Conservation (phyloP, 1,284 basidiomycete genomes). For the Melampsora americana region DNA sequence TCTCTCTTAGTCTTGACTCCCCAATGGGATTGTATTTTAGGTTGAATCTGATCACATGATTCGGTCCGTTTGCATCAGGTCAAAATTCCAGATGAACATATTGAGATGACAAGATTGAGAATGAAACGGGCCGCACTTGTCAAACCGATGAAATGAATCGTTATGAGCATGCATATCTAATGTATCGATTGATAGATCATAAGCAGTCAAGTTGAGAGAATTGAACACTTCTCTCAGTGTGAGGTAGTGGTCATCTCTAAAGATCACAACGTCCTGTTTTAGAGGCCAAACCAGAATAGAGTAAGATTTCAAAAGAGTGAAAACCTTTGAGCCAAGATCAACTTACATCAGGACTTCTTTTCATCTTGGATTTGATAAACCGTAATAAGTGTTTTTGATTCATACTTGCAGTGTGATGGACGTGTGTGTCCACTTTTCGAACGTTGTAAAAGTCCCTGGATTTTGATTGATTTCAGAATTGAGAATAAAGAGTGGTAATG, state of each 20-base stretch:
- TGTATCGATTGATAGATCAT: slow-evolving; percentile 97
- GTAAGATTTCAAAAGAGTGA: not conserved
- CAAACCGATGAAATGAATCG: slow-evolving; percentile 94
- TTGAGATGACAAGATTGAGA: not conserved
- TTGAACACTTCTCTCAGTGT: slow-evolving; percentile 93
- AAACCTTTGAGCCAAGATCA: not conserved
- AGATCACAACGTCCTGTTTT: slow-evolving; percentile 87
- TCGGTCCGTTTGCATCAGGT: not conserved
- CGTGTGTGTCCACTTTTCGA: slow-evolving; percentile 94
- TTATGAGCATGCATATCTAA: slow-evolving; percentile 99
- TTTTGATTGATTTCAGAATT: not conserved
- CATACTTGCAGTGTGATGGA: slow-evolving; percentile 98
- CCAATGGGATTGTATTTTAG: slow-evolving; percentile 83
- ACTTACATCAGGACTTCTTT: slow-evolving; percentile 58
- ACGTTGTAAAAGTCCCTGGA: slow-evolving; percentile 95
- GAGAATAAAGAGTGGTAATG: not conserved
- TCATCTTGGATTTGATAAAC: slow-evolving; percentile 92
- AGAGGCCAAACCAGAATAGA: not conserved
- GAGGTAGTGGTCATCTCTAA: slow-evolving; percentile 82
- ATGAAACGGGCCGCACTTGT: slow-evolving; percentile 81
- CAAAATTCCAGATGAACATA: not conserved
- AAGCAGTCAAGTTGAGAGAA: slow-evolving; percentile 89
- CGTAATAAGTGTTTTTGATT: slow-evolving; percentile 99
- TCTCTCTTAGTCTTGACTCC: slow-evolving; percentile 89
- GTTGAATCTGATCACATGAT: slow-evolving; percentile 51